phyloP scores from a whole-genome alignment of 2,329 filamentous ascomycete species.

The Cryphonectria nitschkei region DNA sequence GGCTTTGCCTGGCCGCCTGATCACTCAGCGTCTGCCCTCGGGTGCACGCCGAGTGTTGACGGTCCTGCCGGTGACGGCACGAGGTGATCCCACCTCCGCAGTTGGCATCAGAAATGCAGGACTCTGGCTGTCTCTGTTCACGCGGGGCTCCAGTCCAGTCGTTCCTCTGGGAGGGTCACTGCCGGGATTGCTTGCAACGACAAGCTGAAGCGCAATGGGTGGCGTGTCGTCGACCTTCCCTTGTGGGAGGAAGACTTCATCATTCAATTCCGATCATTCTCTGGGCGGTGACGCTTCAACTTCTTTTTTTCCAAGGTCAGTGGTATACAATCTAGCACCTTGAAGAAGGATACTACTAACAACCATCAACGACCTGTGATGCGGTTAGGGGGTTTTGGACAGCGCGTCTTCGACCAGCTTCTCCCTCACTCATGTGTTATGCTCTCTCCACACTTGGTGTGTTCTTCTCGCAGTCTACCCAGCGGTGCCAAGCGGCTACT shows the following conservation, averaged over 20 bases:
- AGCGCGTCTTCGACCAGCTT: neutral
- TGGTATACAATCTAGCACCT: slow-evolving; percentile 14
- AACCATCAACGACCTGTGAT: slow-evolving; percentile 4
- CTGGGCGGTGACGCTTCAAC: slow-evolving; percentile 39
- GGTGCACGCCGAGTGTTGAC: slow-evolving; percentile 23
- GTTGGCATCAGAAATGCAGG: slow-evolving; percentile 43
- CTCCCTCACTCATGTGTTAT: neutral
- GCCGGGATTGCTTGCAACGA: slow-evolving; percentile 38
- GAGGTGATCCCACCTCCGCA: slow-evolving; percentile 36
- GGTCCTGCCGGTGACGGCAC: slow-evolving; percentile 40
- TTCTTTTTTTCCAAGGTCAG: slow-evolving; percentile 36
- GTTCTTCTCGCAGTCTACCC: neutral
- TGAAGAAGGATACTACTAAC: slow-evolving; percentile 37
- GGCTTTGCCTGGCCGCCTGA: slow-evolving; percentile 31
- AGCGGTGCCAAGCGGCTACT: neutral
- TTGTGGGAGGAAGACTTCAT: slow-evolving; percentile 30
- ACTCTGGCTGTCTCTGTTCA: slow-evolving; percentile 31
- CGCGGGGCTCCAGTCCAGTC: slow-evolving; percentile 29
- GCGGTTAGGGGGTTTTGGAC: neutral
- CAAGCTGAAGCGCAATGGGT: slow-evolving; percentile 41
- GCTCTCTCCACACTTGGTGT: neutral
- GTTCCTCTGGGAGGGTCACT: slow-evolving; percentile 36
- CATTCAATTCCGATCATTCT: slow-evolving; percentile 42
- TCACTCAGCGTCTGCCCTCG: slow-evolving; percentile 27
- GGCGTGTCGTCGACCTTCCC: slow-evolving; percentile 34